phyloP scores from a whole-genome alignment of 352 stramenopile genomes.

The Phytophthora fragariae region DNA sequence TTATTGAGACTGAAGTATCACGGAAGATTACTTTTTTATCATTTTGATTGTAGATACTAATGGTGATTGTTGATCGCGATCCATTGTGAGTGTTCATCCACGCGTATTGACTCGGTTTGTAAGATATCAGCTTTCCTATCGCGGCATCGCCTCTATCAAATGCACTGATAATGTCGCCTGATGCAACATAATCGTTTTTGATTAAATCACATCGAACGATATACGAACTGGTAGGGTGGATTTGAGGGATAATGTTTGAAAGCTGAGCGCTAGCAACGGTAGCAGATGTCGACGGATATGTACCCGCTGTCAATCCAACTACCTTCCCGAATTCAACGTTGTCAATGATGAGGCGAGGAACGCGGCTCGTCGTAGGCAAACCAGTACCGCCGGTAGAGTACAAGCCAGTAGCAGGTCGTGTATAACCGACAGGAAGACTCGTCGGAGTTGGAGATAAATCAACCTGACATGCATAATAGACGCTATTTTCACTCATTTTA shows the following conservation, averaged over 20 bases:
- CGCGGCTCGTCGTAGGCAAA: slow-evolving; percentile 11
- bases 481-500: slow-evolving; percentile 13
- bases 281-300: slow-evolving; percentile 15
- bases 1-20: slow-evolving; percentile 3
- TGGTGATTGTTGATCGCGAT: slow-evolving; percentile 6
- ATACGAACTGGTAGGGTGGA: slow-evolving; percentile 13
- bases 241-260: slow-evolving; percentile 12
- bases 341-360: slow-evolving; percentile 25
- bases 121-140: slow-evolving; percentile 17
- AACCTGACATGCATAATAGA: slow-evolving; percentile 17
- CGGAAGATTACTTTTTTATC: slow-evolving; percentile 2
- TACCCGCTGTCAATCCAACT: slow-evolving; percentile 6
- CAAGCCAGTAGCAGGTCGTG: slow-evolving; percentile 6
- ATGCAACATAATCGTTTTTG: slow-evolving; percentile 31
- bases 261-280: neutral
- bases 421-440: neutral
- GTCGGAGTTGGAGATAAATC: slow-evolving; percentile 9
- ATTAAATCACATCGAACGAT: slow-evolving; percentile 29
- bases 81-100: slow-evolving; percentile 24
- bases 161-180: slow-evolving; percentile 20
- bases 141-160: slow-evolving; percentile 17
- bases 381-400: slow-evolving; percentile 16
- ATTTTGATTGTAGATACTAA: slow-evolving; percentile 24
- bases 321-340: slow-evolving; percentile 24
- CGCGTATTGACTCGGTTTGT: slow-evolving; percentile 21